These are phyloP conservation scores for Xylariaceae sp. DNA, from an alignment of 2,329 filamentous ascomycete species.

Conservation along the genomic window DNA sequence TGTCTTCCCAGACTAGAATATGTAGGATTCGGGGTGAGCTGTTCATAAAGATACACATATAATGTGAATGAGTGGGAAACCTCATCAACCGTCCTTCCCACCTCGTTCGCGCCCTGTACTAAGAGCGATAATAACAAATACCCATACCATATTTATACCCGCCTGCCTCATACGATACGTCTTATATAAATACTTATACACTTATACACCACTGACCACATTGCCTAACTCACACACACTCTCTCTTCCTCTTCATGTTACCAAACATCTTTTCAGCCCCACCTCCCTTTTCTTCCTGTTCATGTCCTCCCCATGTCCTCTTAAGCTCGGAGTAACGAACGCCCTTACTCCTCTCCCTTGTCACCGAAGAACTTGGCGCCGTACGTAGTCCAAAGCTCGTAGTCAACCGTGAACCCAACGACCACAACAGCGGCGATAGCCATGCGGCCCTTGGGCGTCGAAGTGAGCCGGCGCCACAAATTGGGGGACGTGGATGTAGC, in stretches of 20 bases:
- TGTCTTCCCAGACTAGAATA: background rate
- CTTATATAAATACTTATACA: too few relatives aligned
- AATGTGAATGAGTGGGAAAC: background rate
- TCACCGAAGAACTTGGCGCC: slow-evolving; percentile 16
- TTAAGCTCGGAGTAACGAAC: background rate
- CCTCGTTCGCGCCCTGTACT: background rate
- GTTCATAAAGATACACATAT: background rate
- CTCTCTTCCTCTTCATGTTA: background rate
- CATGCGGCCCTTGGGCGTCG: slow-evolving; percentile 11
- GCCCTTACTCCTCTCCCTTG: slow-evolving; percentile 1
- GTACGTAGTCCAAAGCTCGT: slow-evolving; percentile 25
- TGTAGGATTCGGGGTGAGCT: background rate
- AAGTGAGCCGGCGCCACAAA: slow-evolving; percentile 8
- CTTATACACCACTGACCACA: too few relatives aligned
- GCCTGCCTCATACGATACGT: too few relatives aligned
- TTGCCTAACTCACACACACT: background rate
- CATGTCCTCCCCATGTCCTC: background rate
- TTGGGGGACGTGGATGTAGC: background rate
- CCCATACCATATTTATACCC: background rate
- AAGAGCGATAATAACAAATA: background rate
- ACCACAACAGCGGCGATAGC: slow-evolving; percentile 5
- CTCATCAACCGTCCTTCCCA: background rate
- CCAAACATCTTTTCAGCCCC: background rate
- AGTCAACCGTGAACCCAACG: slow-evolving; percentile 15
- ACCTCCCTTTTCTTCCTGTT: too few relatives aligned